Evolutionary conservation across 495 filamentous ascomycete species (phyloP).

Genomic region (Geopyxis carbonaria): DNA sequence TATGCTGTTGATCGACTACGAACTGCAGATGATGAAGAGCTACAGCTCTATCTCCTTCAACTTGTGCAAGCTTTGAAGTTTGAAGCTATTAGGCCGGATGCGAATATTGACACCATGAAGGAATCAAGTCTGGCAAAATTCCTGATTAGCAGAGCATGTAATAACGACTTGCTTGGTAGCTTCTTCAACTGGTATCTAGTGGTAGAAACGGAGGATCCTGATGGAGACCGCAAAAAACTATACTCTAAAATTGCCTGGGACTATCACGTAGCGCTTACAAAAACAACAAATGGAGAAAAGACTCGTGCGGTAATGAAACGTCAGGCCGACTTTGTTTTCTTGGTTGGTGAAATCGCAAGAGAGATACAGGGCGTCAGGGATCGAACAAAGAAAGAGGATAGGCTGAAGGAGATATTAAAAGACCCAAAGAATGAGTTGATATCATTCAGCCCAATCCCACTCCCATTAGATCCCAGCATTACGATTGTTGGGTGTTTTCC

Average conservation of each 20-base stretch:
- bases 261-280: slow-evolving; percentile 72
- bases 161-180: slow-evolving; percentile 79
- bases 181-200: slow-evolving; percentile 97
- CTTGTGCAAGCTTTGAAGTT: slow-evolving; percentile 95
- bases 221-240: slow-evolving; percentile 56
- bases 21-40: slow-evolving; percentile 84
- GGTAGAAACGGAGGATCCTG: slow-evolving; percentile 80
- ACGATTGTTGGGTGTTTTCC: slow-evolving; percentile 61
- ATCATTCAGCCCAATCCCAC: slow-evolving; percentile 65
- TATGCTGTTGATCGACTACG: slow-evolving; percentile 86
- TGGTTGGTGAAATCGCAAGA: slow-evolving; percentile 77
- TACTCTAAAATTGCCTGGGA: slow-evolving; percentile 87
- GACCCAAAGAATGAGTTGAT: slow-evolving; percentile 81
- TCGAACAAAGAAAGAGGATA: slow-evolving; percentile 60
- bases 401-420: slow-evolving; percentile 60
- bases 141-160: slow-evolving; percentile 65
- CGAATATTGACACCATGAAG: slow-evolving; percentile 40
- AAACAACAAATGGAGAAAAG: slow-evolving; percentile 44
- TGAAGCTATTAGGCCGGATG: slow-evolving; percentile 45
- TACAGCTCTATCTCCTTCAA: slow-evolving; percentile 83
- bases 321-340: slow-evolving; percentile 75
- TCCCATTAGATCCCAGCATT: slow-evolving; percentile 76
- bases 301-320: slow-evolving; percentile 57
- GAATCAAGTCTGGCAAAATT: slow-evolving; percentile 85
- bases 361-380: slow-evolving; percentile 73